Conservation (phyloP, 2,329 filamentous ascomycete species). For the Fusarium continuum region DNA sequence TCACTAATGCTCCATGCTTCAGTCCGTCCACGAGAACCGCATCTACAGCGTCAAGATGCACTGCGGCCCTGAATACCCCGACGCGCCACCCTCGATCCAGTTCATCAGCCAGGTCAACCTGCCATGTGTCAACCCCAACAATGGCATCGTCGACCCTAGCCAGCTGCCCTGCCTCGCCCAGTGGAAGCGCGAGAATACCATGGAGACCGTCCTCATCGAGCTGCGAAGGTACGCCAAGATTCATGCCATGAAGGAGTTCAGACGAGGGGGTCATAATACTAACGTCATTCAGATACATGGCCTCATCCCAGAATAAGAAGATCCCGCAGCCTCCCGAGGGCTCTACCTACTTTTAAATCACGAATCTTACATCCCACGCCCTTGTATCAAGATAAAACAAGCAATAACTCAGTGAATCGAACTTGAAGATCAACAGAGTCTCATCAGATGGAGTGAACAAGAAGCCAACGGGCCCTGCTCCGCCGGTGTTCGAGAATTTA, state of each 20-base stretch:
- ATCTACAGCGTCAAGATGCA: constrained; percentile 99
- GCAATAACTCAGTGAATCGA: constrained; percentile 5
- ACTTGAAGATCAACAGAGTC: constrained; percentile 12
- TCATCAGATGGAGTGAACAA: constrained; percentile 21
- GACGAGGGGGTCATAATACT: background rate
- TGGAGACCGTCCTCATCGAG: constrained; percentile 93
- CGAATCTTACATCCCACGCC: background rate
- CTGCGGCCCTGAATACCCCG: constrained; percentile 89
- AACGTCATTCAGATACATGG: constrained; percentile 78
- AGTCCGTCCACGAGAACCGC: constrained; percentile 97
- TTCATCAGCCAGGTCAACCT: constrained; percentile 96
- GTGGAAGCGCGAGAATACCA: constrained; percentile 93
- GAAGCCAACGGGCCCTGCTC: constrained; percentile 28
- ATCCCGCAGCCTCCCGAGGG: constrained; percentile 93
- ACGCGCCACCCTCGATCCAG: constrained; percentile 86
- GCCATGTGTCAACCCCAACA: constrained; percentile 85
- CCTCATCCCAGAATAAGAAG: constrained; percentile 90
- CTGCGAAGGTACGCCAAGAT: constrained; percentile 70
- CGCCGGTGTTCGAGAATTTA: constrained; percentile 22
- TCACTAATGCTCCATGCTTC: constrained; percentile 24
- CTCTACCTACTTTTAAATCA: constrained; percentile 57
- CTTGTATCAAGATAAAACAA: constrained; percentile 21
- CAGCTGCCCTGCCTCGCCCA: constrained; percentile 86
- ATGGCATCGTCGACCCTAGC: constrained; percentile 84
- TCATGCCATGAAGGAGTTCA: background rate